These are phyloP conservation scores for Boletus reticulatus DNA, from an alignment of 768 basidiomycete species.

Conservation along the genomic window DNA sequence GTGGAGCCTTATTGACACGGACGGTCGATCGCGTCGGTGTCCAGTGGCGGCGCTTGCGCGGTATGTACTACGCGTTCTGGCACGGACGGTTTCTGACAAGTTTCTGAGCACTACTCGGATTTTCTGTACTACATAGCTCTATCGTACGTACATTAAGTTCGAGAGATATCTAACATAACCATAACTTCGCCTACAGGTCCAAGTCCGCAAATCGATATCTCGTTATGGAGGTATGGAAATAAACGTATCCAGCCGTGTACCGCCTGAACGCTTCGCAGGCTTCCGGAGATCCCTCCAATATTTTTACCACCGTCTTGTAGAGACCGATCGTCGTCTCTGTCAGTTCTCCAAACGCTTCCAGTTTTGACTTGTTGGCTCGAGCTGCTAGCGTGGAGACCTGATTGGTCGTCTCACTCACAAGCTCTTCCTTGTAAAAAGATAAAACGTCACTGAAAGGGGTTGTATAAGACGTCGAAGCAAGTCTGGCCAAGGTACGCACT, in stretches of 20 bases:
- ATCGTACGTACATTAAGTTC: no score
- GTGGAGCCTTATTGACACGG: no score
- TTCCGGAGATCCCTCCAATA: conserved; percentile 15
- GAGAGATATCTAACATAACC: no score
- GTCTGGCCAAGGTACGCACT: conserved; percentile 30
- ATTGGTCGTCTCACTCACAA: conserved; percentile 33
- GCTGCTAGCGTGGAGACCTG: conserved; percentile 34
- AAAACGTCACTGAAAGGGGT: conserved; percentile 34
- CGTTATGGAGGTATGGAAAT: conserved; percentile 26
- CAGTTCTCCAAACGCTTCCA: conserved; percentile 23
- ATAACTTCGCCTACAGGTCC: background rate
- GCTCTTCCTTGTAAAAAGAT: conserved; percentile 43
- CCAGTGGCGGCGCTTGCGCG: no score
- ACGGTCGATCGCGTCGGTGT: no score
- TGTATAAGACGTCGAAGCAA: background rate
- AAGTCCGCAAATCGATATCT: conserved; percentile 29
- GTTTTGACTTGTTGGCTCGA: conserved; percentile 23
- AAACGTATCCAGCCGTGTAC: conserved; percentile 25
- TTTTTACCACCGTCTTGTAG: conserved; percentile 25
- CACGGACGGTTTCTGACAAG: no score
- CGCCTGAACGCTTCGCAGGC: conserved; percentile 17
- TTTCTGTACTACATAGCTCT: no score
- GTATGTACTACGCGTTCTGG: no score
- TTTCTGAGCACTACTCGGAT: no score
- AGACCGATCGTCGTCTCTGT: conserved; percentile 25